Base-by-base conservation (phyloP, 306 rosid species). In the Hippophae rhamnoides region DNA sequence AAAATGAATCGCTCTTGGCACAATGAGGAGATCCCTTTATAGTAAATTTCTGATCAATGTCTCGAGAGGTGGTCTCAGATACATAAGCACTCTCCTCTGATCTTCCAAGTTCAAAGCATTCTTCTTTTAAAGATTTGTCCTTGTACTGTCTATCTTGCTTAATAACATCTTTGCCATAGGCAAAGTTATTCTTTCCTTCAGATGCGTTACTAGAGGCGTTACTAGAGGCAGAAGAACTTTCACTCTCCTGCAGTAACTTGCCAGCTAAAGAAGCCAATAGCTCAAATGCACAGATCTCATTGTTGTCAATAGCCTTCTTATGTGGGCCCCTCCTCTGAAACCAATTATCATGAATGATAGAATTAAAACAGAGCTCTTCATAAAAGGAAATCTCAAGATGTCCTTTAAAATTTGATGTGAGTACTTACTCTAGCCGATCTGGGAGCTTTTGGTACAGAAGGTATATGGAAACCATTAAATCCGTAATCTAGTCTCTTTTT, bases 191-290 rank as follows among this genome's bases (percentile, higher is more conserved):
- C 64, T 63, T 78, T 74, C 83, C 89, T 76, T 72, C 83, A 7
- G 89, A 81, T n/a, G 86, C 90, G 65, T 87, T 76, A 76, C 96
- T 90, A 53, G 82, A 87, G 18, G 86, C 90, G 65, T 87, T 76
- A 76, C 96, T 90, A 53, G 82, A 87, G 18, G 87, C 76, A 13
- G 92, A 75, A 61, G 80, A 81, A 72, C 95, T 83, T 76, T 81
- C 95, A 46, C 84, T 69, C 86, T 90, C 96, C 78, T 62, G 75
- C 87, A 90, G 78, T 61, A 90, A 79, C 82, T 87, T 76, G 53
- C 96, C 96, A 38, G 98, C 98, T 72, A 90, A 69, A 69, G 96
- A 79, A 69, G 96, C 96, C 76, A 90, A 63, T 50, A 90, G 65
- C 71, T 90, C 98, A 70, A 90, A 73, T 43, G 94, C 94, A 72